These are phyloP conservation scores for Euphorbia tirucalli DNA, from an alignment of 345 rosid genomes.

Conservation along the genomic window DNA sequence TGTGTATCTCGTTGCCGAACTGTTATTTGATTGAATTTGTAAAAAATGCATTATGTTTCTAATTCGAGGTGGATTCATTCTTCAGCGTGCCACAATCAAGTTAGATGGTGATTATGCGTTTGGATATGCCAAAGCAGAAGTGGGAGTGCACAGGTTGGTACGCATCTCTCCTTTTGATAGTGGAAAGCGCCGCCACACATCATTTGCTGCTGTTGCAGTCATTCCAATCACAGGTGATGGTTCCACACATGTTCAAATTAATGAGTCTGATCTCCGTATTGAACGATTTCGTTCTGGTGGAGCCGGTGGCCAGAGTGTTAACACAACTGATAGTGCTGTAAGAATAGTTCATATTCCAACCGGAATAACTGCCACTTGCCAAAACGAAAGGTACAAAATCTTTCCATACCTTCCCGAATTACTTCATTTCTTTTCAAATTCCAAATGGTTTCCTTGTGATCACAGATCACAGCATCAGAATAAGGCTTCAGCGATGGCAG, in stretches of 20 bases:
- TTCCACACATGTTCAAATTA: constrained; percentile 71
- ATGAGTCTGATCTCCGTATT: constrained; percentile 83
- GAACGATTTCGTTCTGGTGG: constrained; percentile 94
- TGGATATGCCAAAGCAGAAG: constrained; percentile 97
- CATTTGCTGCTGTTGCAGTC: constrained; percentile 99
- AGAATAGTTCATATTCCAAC: constrained; percentile 94
- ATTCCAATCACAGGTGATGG: constrained; percentile 82
- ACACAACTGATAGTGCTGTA: constrained; percentile 96
- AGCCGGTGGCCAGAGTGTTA: constrained; percentile 85
- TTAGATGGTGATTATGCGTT: constrained; percentile 88
- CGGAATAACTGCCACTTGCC: constrained; percentile 81
- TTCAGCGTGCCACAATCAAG: constrained; percentile 93
- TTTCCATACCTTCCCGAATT: too few species aligned
- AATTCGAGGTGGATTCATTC: constrained; percentile 9
- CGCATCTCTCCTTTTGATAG: constrained; percentile 94
- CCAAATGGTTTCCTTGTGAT: constrained; percentile 6
- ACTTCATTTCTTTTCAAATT: background rate
- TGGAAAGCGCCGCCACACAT: constrained; percentile 86
- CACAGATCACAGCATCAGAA: constrained; percentile 82
- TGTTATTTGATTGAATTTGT: background rate
- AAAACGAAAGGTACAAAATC: constrained; percentile 70
- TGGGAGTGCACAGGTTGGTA: constrained; percentile 94
- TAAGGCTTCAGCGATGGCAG: constrained; percentile 95
- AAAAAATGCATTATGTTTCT: constrained; percentile 12
- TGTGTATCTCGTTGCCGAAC: background rate